These are phyloP conservation scores for Neurospora sp. DNA, from an alignment of 495 filamentous ascomycete species.

Conservation along the genomic window DNA sequence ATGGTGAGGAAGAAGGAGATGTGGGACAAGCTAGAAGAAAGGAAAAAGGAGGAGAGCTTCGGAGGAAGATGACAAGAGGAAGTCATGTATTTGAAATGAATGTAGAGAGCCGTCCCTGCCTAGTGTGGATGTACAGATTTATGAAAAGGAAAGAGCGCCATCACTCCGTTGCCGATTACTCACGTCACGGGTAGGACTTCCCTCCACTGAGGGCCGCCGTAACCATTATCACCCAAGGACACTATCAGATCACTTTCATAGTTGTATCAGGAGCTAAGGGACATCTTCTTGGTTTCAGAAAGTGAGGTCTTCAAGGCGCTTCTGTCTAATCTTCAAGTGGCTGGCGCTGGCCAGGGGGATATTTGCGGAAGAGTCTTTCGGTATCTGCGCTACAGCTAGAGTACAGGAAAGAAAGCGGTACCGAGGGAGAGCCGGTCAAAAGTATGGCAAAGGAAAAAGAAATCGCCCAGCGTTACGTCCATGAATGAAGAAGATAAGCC, in stretches of 20 bases:
- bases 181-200: too few species aligned
- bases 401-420: not conserved
- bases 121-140: too few species aligned
- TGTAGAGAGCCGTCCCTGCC: too few species aligned
- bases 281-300: not conserved
- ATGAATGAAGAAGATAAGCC: not conserved
- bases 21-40: too few species aligned
- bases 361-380: not conserved
- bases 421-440: too few species aligned
- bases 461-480: not conserved
- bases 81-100: too few species aligned
- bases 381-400: not conserved
- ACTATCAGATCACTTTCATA: not conserved
- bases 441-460: not conserved
- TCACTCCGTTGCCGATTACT: too few species aligned
- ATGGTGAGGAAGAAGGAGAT: too few species aligned
- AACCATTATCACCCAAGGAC: not conserved
- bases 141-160: too few species aligned
- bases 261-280: not conserved
- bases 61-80: too few species aligned
- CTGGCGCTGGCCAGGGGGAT: not conserved
- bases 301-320: not conserved
- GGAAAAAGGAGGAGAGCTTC: too few species aligned
- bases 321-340: not conserved
- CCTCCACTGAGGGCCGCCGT: too few species aligned